Percentiles rank a stretch among this genome's conserved stretches.
These are phyloP conservation scores for Bipolaris cookei DNA, from an alignment of 2,329 filamentous ascomycete species.

Conservation along the genomic window DNA sequence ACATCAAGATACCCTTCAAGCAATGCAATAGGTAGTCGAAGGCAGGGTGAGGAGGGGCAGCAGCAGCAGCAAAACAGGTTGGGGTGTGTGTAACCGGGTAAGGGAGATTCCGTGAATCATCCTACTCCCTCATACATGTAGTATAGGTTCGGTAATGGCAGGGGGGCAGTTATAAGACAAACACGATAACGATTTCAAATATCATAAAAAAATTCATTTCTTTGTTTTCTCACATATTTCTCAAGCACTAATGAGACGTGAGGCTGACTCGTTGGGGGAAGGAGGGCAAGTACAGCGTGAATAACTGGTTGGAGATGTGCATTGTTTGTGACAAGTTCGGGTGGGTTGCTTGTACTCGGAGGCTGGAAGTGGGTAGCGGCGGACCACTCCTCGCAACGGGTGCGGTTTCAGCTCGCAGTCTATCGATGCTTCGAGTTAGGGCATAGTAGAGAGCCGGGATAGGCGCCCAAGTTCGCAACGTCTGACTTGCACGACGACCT, in stretches of 20 bases:
- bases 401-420: conserved; percentile 22
- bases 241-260: background rate
- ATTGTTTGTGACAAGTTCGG: too few relatives aligned
- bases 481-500: background rate
- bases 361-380: background rate
- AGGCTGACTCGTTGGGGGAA: background rate
- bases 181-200: background rate
- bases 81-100: background rate
- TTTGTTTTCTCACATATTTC: background rate
- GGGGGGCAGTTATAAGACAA: conserved; percentile 6
- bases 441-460: background rate
- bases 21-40: background rate
- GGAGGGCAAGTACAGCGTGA: background rate
- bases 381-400: background rate
- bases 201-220: background rate
- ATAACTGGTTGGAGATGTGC: background rate
- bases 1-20: conserved; percentile 22
- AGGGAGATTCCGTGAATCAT: conserved; percentile 21
- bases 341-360: too few relatives aligned
- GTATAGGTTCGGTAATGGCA: conserved; percentile 16
- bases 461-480: background rate
- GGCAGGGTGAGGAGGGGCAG: too few relatives aligned
- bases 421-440: conserved; percentile 15
- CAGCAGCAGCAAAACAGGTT: background rate
- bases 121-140: background rate